These are phyloP conservation scores for Tetrahymena elliotti DNA, from an alignment of 73 alveolate species.

Conservation along the genomic window DNA sequence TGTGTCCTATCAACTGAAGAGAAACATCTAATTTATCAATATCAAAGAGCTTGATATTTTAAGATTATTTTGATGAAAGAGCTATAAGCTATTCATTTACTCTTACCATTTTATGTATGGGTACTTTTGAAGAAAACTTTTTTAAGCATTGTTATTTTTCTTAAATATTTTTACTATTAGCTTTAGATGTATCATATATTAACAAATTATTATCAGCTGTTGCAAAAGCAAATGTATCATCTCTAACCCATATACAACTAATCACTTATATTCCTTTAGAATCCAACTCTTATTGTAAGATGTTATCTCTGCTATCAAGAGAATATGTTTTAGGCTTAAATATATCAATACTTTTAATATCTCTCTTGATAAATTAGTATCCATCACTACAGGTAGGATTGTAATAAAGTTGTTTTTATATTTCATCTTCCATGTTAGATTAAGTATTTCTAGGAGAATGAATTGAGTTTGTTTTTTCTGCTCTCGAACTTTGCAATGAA, in stretches of 20 bases:
- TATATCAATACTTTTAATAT: not conserved
- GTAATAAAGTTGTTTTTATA: not conserved
- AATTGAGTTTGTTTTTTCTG: not conserved
- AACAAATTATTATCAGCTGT: not conserved
- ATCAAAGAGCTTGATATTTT: not conserved
- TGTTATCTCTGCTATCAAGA: not conserved
- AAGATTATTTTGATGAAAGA: not conserved
- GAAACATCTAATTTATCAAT: not conserved
- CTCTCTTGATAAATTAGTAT: not conserved
- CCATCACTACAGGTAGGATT: not conserved
- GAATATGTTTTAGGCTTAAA: not conserved
- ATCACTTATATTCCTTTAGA: not conserved
- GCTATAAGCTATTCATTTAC: not conserved
- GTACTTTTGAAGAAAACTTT: not conserved
- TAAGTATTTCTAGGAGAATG: not conserved
- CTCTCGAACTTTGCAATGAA: not conserved
- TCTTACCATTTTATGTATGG: not conserved
- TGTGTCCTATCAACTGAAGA: not conserved
- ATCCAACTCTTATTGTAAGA: not conserved
- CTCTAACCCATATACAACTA: not conserved
- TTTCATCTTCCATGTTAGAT: not conserved
- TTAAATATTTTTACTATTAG: not conserved
- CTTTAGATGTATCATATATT: not conserved
- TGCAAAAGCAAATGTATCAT: not conserved
- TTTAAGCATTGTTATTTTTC: not conserved